Base-by-base conservation (phyloP, 208 protist genomes). In the Trypanosoma scelopori region DNA sequence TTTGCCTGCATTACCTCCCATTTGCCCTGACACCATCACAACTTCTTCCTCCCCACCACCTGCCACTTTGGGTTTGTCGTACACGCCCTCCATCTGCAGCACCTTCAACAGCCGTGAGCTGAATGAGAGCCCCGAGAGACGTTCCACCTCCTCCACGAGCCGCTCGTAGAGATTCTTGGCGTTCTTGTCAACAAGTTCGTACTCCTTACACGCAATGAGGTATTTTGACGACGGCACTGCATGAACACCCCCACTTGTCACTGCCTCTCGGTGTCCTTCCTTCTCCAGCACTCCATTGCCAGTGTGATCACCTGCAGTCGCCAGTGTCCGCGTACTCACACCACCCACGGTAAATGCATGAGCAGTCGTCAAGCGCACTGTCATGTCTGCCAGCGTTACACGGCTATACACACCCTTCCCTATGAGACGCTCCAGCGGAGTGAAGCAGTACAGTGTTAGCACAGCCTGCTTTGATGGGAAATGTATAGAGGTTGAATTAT, bases 131-230 rank as follows among this genome's bases (percentile, higher is more conserved):
- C 73, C 74, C 20, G 77, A 62, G 67, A 81, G 85, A 42, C 66
- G 74, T n/a, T 63, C 70, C 42, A 84, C 72, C 55, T 91, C 76
- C 7, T 74, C 60, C 7, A 56, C 35, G 6, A 91, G 37, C 25
- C 75, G 77, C 42, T 81, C 55, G 27, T 82, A 60, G 69, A 75
- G 46, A 41, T 39, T 35, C 3, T 7, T 28, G 12, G 72, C 57
- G 46, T 69, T 72, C 52, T 67, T 62, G 7, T 47, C 46, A 46
- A 53, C 42, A 27, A 89, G 43, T 2, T 56, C 46, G 18, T 85
- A 52, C 66, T 90, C 84, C 68, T 90, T 90, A 65, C 82, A 80
- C 16, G 81, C 84, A 41, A 90, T 85, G 30, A 87, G 66, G 66
- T 84, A 90, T 32, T 65, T 64, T 53, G 42, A 30, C 32, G 28